phyloP scores from a whole-genome alignment of 2,329 filamentous ascomycete genomes.

The Raffaelea albimanens region DNA sequence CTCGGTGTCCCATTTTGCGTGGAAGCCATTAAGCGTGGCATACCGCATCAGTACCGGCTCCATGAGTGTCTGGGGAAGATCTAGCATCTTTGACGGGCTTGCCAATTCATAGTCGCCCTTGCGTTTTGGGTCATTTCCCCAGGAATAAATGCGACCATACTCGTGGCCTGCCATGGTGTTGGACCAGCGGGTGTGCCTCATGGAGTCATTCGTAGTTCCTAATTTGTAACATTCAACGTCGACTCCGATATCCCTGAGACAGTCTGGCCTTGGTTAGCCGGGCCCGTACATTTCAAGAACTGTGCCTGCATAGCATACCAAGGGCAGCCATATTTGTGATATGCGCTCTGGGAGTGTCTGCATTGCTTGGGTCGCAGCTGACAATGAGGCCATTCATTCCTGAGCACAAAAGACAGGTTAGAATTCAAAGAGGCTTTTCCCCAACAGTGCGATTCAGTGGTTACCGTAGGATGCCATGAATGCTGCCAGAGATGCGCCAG shows the following conservation, averaged over 20 bases:
- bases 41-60: slow-evolving; percentile 35
- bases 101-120: slow-evolving; percentile 35
- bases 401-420: no score
- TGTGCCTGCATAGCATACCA: slow-evolving; percentile 18
- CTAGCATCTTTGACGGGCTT: slow-evolving; percentile 32
- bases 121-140: slow-evolving; percentile 36
- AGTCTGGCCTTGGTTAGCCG: no score
- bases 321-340: slow-evolving; percentile 50
- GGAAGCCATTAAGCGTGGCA: slow-evolving; percentile 29
- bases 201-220: slow-evolving; percentile 27
- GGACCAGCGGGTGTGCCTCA: slow-evolving; percentile 44
- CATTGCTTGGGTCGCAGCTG: slow-evolving; percentile 35
- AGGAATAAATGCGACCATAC: slow-evolving; percentile 38
- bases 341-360: slow-evolving; percentile 49
- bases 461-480: slow-evolving; percentile 34
- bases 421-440: no score
- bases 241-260: slow-evolving; percentile 40
- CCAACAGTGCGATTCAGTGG: no score
- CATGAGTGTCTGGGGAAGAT: slow-evolving; percentile 38
- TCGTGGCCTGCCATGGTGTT: slow-evolving; percentile 42
- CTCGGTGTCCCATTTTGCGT: slow-evolving; percentile 30
- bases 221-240: slow-evolving; percentile 29
- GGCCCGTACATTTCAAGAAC: no score
- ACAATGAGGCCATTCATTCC: slow-evolving; percentile 47
- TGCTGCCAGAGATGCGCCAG: slow-evolving; percentile 43